Base-by-base conservation (phyloP, 345 rosid species). In the Sisymbrium altissimum region DNA sequence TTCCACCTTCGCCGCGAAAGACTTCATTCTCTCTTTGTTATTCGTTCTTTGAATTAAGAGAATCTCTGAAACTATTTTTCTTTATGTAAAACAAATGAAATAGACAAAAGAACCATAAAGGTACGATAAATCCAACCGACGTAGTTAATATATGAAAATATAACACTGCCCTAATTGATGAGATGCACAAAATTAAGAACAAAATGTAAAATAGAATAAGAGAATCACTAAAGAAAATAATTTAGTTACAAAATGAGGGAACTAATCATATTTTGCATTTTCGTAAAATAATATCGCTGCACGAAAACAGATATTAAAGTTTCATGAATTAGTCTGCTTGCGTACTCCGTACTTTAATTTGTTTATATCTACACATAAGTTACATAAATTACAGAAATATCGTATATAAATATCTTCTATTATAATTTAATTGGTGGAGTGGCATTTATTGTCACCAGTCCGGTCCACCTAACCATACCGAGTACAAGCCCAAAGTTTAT, bases 1-100 rank as follows among this genome's bases (percentile, higher is more conserved):
- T 81, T 85, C 93, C 17, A 91, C 97, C 76, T 86, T 68, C 56
- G 72, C 93, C 13, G 95, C 76, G 68, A 95, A 95, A 44, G 64
- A 35, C 90, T 86, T 84, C 96, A 89, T 87, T 64, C 54, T 77
- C 59, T 45, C 36, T 25, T 36, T 39, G 2, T 36, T 6, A 10
- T 13, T 21, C 56, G 13, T 55, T 56, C 17, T 61, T 25, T 49
- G 45, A 67, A 44, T n/a, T 3, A 17, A 1, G 53, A 64, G n/a
- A n/a, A n/a, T n/a, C n/a, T n/a, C 44, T 21, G 9, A 27, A 36
- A 11, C 52, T 35, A 14, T 44, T 25, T 43, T 29, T 5, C 6
- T 50, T 17, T 9, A 29, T 4, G 5, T 13, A 19, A 19, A 36
- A 55, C 4, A 73, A 23, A 73, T 12, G n/a, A 56, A 55, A 40